These are phyloP conservation scores for Paulownia fortunei DNA, from an alignment of 257 asterid genomes.

Conservation along the genomic window DNA sequence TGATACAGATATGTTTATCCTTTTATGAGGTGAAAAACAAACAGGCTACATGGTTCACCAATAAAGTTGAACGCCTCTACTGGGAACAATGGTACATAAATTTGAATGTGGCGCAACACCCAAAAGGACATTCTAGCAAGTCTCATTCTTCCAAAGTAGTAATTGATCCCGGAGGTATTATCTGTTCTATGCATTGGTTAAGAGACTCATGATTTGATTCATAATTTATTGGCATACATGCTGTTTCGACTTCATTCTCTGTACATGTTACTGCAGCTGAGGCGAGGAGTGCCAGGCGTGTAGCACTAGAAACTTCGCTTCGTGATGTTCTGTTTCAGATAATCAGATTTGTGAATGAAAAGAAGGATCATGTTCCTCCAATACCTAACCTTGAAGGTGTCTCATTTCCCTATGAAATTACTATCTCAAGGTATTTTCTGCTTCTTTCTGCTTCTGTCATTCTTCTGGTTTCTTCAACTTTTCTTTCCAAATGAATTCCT, in stretches of 20 bases:
- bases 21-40: conserved; percentile 90
- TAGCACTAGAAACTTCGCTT: conserved; percentile 75
- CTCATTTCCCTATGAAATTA: conserved; percentile 90
- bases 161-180: conserved; percentile 83
- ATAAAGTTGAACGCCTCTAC: conserved; percentile 83
- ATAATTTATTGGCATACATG: not conserved
- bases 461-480: not conserved
- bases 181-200: conserved; percentile 11
- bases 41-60: conserved; percentile 90
- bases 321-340: conserved; percentile 92
- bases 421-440: conserved; percentile 75
- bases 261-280: conserved; percentile 52
- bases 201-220: not conserved
- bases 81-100: conserved; percentile 98
- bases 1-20: conserved; percentile 81
- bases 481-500: not conserved
- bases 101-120: conserved; percentile 74
- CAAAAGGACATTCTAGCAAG: conserved; percentile 72
- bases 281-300: conserved; percentile 74
- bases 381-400: conserved; percentile 83
- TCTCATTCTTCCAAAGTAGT: conserved; percentile 69
- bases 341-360: conserved; percentile 87
- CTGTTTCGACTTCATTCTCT: conserved; percentile 13
- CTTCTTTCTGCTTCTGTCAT: conserved; percentile 1
- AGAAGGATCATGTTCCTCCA: conserved; percentile 93